These are phyloP conservation scores for Colletotrichum somersetense DNA, from an alignment of 2,329 filamentous ascomycete genomes.

Conservation along the genomic window DNA sequence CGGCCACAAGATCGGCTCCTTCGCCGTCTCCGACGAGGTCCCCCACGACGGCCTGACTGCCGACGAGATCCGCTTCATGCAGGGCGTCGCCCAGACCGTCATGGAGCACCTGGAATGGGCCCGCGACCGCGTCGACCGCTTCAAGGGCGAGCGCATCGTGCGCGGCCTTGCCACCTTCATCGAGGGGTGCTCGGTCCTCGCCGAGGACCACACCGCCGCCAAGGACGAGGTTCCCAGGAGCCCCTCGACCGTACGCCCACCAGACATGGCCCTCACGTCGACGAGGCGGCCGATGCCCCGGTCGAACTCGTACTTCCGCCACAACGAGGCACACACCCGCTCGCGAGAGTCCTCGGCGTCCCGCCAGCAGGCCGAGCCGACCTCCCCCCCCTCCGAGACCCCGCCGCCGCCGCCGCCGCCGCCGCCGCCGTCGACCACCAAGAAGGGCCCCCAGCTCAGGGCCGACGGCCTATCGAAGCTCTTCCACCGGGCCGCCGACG, in stretches of 20 bases:
- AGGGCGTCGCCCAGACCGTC: slow-evolving; percentile 67
- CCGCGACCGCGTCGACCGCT: slow-evolving; percentile 64
- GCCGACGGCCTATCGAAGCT: slow-evolving; percentile 45
- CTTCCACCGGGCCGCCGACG: slow-evolving; percentile 48
- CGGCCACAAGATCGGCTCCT: slow-evolving; percentile 70
- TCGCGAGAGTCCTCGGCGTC: slow-evolving; percentile 15
- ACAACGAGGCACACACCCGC: neutral
- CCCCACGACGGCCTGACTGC: slow-evolving; percentile 63
- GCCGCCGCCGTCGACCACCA: neutral
- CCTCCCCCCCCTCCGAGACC: neutral
- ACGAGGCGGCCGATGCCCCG: slow-evolving; percentile 25
- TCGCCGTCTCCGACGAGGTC: slow-evolving; percentile 70
- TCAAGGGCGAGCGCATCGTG: slow-evolving; percentile 66
- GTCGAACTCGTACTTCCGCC: slow-evolving; percentile 32
- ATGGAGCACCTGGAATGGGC: slow-evolving; percentile 73
- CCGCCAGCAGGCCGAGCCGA: neutral
- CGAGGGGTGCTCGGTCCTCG: slow-evolving; percentile 57
- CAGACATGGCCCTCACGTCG: slow-evolving; percentile 30
- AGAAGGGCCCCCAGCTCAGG: slow-evolving; percentile 34
- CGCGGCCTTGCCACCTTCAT: slow-evolving; percentile 67
- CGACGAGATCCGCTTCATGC: slow-evolving; percentile 65
- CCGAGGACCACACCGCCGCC: slow-evolving; percentile 5
- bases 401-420: slow-evolving; percentile 10
- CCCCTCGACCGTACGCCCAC: slow-evolving; percentile 25
- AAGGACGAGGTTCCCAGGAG: slow-evolving; percentile 31